Conservation (phyloP, 2,329 filamentous ascomycete species). For the Trichoderma sp. region DNA sequence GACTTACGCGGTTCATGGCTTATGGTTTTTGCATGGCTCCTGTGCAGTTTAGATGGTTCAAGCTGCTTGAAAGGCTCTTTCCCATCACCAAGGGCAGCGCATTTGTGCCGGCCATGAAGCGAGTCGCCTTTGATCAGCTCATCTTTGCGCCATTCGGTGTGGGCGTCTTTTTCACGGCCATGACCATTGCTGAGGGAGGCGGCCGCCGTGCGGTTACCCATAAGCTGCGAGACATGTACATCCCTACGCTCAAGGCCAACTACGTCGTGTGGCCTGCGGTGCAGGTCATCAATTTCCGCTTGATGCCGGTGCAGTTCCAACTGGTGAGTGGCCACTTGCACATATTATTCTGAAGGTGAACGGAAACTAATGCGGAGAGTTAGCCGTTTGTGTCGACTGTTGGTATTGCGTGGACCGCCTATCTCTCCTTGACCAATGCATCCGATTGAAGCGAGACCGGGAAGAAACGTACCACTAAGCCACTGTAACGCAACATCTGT, state of each 20-base stretch:
- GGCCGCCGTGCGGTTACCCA: slow-evolving; percentile 72
- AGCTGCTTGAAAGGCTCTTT: slow-evolving; percentile 76
- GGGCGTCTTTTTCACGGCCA: slow-evolving; percentile 86
- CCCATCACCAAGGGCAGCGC: slow-evolving; percentile 77
- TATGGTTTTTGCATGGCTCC: slow-evolving; percentile 97
- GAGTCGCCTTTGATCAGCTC: slow-evolving; percentile 88
- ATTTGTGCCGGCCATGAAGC: slow-evolving; percentile 77
- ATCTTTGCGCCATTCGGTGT: slow-evolving; percentile 90
- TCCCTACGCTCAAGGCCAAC: slow-evolving; percentile 93
- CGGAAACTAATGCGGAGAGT: slow-evolving; percentile 18
- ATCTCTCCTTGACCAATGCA: slow-evolving; percentile 88
- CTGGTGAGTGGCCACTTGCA: slow-evolving; percentile 63
- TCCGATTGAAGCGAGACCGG: slow-evolving; percentile 58
- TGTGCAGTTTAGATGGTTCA: slow-evolving; percentile 93
- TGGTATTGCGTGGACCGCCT: slow-evolving; percentile 97
- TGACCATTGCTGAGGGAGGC: slow-evolving; percentile 94
- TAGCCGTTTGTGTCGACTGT: slow-evolving; percentile 94
- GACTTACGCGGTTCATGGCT: slow-evolving; percentile 90
- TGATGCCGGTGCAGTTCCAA: slow-evolving; percentile 95
- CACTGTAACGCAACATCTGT: background rate
- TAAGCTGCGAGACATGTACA: slow-evolving; percentile 91
- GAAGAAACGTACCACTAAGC: background rate
- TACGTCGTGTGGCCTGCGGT: slow-evolving; percentile 93
- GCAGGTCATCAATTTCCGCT: slow-evolving; percentile 92
- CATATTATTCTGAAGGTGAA: background rate